Base-by-base conservation (phyloP, 164 flowering plant genomes). In the Chimonanthus salicifolius region DNA sequence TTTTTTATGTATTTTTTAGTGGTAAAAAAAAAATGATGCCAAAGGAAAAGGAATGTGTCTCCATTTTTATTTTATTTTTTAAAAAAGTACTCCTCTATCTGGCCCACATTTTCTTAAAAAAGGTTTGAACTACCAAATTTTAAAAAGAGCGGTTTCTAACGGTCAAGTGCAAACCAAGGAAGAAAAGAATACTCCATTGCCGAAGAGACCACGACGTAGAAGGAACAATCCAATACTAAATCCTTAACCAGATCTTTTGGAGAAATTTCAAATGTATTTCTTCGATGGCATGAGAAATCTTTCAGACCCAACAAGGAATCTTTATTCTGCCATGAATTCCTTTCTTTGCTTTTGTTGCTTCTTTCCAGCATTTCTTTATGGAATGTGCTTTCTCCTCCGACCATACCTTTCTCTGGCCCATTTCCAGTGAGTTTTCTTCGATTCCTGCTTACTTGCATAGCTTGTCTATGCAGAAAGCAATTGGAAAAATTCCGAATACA, bases 331-430 rank as follows among this genome's bases (percentile, higher is more conserved):
- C 0, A 11, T 49, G 49, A 74, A 78, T 77, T 76, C 83, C 75
- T 86, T 84, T 75, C 84, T 83, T 86, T 78, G 60, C 69, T 73
- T 6, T 68, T 67, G 58, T 11, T 47, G 69, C 68, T 64, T 76
- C 68, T 71, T 65, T 78, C 47, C 67, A 70, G 67, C 49, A 15
- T 8, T 47, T 64, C 67, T 45, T 50, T 62, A 75, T 68, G 67
- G 73, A 80, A 81, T 82, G 81, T 81, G 75, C 81, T 74, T 83
- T 80, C 77, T 78, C 80, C 79, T 73, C 72, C 54, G 13, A 16
- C 47, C 49, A 67, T 47, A 45, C 48, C 49, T 70, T 74, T 69
- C 77, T 69, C 13, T 20, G 74, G 46, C 68, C 73, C 74, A 64
- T 44, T 65, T 49, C 64, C 70, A 74, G 46, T 46, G 21, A 72